phyloP scores from a whole-genome alignment of 257 asterid species.

The Pogostemon cablin region DNA sequence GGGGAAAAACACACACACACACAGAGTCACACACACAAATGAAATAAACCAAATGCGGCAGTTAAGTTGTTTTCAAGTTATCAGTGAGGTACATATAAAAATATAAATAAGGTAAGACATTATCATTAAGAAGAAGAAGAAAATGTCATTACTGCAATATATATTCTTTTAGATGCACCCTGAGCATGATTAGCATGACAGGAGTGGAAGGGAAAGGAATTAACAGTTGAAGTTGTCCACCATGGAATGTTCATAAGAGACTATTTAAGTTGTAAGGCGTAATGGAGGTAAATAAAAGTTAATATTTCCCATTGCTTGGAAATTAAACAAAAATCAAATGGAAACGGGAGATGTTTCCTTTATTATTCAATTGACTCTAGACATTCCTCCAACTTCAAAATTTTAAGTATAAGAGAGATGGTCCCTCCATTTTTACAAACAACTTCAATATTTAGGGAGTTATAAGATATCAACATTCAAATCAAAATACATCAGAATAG shows the following conservation, averaged over 20 bases:
- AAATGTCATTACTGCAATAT: too few relatives aligned
- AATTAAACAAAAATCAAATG: background rate
- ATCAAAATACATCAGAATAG: conserved; percentile 14
- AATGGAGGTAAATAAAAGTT: too few relatives aligned
- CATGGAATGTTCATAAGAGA: too few relatives aligned
- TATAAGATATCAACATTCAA: conserved; percentile 10
- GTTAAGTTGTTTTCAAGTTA: background rate
- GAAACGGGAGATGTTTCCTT: background rate
- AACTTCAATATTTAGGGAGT: conserved; percentile 12
- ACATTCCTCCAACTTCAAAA: background rate
- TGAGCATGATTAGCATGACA: too few relatives aligned
- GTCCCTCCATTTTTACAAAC: background rate
- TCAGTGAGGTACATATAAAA: background rate
- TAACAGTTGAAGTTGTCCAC: too few relatives aligned
- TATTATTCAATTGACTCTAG: background rate
- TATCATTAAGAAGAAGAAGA: background rate
- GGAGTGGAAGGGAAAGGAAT: too few relatives aligned
- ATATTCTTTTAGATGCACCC: too few relatives aligned
- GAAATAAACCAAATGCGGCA: background rate
- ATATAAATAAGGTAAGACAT: conserved; percentile 1
- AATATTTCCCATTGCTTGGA: background rate
- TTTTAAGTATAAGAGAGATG: background rate
- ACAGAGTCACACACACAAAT: background rate
- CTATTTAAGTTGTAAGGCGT: too few relatives aligned
- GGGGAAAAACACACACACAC: background rate